Conservation (phyloP, 331 rosid species). For the Telfairia occidentalis region DNA sequence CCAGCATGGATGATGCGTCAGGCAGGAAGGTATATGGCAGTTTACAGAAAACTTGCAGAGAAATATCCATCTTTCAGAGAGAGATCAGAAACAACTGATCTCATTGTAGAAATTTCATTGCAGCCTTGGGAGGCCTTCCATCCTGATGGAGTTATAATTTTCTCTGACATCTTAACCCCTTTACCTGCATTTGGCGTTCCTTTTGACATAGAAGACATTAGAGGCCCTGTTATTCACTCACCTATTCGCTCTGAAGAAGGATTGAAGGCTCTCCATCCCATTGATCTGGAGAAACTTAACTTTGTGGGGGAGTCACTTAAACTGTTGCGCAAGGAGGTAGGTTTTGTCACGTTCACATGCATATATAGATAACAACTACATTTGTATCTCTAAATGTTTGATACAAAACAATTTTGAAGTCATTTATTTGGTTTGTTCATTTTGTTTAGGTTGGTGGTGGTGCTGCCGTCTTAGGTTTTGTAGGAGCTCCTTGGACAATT, state of each 20-base stretch:
- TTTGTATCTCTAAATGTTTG: background rate
- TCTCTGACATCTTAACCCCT: constrained; percentile 95
- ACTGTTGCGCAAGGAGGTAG: constrained; percentile 65
- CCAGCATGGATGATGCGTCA: constrained; percentile 99
- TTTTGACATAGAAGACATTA: constrained; percentile 83
- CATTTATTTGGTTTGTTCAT: constrained; percentile 5
- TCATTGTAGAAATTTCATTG: constrained; percentile 97
- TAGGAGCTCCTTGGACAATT: constrained; percentile 98
- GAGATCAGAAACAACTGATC: constrained; percentile 96
- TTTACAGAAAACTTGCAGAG: constrained; percentile 93
- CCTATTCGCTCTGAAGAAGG: constrained; percentile 79
- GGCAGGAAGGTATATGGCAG: constrained; percentile 98
- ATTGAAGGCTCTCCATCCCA: constrained; percentile 61
- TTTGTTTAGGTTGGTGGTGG: constrained; percentile 56
- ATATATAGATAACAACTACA: constrained; percentile 4
- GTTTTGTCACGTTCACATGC: constrained; percentile 5
- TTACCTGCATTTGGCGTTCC: constrained; percentile 86
- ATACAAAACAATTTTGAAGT: background rate
- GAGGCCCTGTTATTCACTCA: constrained; percentile 85
- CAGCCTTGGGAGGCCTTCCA: constrained; percentile 98
- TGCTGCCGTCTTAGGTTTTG: constrained; percentile 95
- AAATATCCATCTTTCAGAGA: constrained; percentile 89
- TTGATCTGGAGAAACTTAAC: constrained; percentile 62
- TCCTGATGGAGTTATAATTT: constrained; percentile 93
- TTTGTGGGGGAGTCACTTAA: constrained; percentile 82